These are phyloP conservation scores for Boeremia exigua DNA, from an alignment of 2,329 filamentous ascomycete species.

Conservation along the genomic window DNA sequence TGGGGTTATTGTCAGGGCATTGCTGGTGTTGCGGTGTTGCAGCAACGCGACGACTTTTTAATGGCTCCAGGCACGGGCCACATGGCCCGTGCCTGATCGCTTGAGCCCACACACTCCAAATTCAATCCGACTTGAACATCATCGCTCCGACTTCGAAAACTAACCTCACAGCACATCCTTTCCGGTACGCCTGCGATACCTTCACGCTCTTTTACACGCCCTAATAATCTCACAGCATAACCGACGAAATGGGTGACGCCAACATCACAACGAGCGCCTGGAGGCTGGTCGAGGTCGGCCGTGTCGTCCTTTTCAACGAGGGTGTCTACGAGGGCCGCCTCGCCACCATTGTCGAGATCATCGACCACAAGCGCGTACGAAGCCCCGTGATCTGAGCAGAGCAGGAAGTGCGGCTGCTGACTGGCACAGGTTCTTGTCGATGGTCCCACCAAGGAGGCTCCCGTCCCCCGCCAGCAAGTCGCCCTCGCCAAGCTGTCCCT, in stretches of 20 bases:
- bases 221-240: constrained; percentile 43
- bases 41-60: constrained; percentile 8
- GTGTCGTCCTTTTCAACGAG: constrained; percentile 88
- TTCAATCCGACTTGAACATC: constrained; percentile 18
- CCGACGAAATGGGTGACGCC: constrained; percentile 56
- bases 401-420: constrained; percentile 35
- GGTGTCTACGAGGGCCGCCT: constrained; percentile 84
- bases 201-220: constrained; percentile 26
- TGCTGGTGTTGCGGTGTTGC: constrained; percentile 1
- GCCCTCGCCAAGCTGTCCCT: constrained; percentile 84
- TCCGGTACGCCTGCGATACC: constrained; percentile 46
- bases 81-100: too few relatives aligned
- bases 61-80: too few relatives aligned
- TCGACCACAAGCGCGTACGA: constrained; percentile 99
- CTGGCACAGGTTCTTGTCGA: constrained; percentile 85
- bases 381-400: constrained; percentile 27
- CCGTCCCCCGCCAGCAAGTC: constrained; percentile 85
- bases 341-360: constrained; percentile 96
- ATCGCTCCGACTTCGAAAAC: constrained; percentile 26
- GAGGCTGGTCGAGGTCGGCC: constrained; percentile 98
- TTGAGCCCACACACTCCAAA: constrained; percentile 16
- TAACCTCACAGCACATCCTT: constrained; percentile 41
- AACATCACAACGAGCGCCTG: constrained; percentile 59
- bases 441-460: constrained; percentile 81
- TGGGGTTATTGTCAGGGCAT: background rate